Evolutionary conservation across 257 asterid species (phyloP), one percentile per base, ranked within the genome.

Genomic region (Coffea canephora): DNA sequence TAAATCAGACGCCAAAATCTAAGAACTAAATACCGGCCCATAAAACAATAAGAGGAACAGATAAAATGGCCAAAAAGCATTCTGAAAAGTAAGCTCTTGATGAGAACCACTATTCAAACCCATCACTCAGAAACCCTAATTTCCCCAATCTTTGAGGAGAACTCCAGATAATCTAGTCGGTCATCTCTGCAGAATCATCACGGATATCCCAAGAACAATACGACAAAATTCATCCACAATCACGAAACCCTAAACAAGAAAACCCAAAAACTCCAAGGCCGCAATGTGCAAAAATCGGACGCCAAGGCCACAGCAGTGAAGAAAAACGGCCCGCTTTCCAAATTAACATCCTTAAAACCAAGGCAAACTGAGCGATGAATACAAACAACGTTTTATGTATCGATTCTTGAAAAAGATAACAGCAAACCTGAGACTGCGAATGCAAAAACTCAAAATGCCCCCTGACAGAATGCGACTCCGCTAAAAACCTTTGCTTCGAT

Each of bases 111-210:
- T n/a, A 39, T 13, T 61, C 69, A 25, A 27, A 64, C 41, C 27
- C 45, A 48, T 72, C 76, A 36, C 49, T 49, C 76, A 72, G 55
- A 72, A 72, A n/a, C 64, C 76, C 64, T 72, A 72, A 72, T 27
- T 49, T 49, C n/a, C 39, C 25, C 36, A 62, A 62, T n/a, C 34
- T 1, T 12, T 1, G n/a, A 36, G 76, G n/a, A 72, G 41, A 48
- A 48, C 76, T 14, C 61, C 36, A 23, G 27, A 59, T 25, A 59
- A 59, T 59, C 66, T 1, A 59, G 23, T 59, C 19, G 12, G 19
- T 19, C 27, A 23, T 59, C 66, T 21, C 66, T 27, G 66, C 21
- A 59, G n/a, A 21, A 45, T 5, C 50, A 41, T 0, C 3, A 48
- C 52, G 14, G 23, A 72, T 5, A 72, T n/a, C 12, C 27, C 4